Conservation (phyloP, 371 early-diverging fungal species). For the Mucor lusitanicus region DNA sequence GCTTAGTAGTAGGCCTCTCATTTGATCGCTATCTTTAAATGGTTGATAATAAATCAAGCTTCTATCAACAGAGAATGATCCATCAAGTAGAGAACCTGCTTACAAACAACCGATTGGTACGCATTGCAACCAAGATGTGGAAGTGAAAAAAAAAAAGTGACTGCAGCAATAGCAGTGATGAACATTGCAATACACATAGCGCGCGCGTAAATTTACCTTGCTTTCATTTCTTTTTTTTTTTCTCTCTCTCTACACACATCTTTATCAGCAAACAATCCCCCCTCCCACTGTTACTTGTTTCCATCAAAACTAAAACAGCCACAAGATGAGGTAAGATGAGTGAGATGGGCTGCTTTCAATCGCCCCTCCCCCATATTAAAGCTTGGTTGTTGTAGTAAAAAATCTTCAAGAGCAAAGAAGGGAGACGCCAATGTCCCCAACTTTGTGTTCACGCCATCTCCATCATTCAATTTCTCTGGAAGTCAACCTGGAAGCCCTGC, state of each 20-base stretch:
- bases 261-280: too few species aligned
- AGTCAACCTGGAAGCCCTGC: slow-evolving; percentile 15
- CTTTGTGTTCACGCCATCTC: slow-evolving; percentile 18
- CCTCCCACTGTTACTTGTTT: too few species aligned
- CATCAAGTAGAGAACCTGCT: too few species aligned
- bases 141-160: background rate
- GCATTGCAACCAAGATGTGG: background rate
- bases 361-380: background rate
- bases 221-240: background rate
- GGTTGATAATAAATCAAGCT: too few species aligned
- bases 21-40: too few species aligned
- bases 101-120: background rate
- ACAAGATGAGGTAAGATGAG: background rate
- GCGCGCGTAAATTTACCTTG: background rate
- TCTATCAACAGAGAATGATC: too few species aligned
- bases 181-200: background rate
- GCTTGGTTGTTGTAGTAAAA: slow-evolving; percentile 9
- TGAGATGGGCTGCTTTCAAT: background rate
- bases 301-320: too few species aligned
- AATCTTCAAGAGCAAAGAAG: slow-evolving; percentile 18
- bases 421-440: slow-evolving; percentile 15
- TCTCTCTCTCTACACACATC: background rate
- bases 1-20: too few species aligned
- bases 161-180: background rate
- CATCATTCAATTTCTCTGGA: slow-evolving; percentile 9